Evolutionary conservation across 108 stramenopile genomes (phyloP), one percentile per base, ranked within the genome.

Genomic region (Fragilaria crotonensis): DNA sequence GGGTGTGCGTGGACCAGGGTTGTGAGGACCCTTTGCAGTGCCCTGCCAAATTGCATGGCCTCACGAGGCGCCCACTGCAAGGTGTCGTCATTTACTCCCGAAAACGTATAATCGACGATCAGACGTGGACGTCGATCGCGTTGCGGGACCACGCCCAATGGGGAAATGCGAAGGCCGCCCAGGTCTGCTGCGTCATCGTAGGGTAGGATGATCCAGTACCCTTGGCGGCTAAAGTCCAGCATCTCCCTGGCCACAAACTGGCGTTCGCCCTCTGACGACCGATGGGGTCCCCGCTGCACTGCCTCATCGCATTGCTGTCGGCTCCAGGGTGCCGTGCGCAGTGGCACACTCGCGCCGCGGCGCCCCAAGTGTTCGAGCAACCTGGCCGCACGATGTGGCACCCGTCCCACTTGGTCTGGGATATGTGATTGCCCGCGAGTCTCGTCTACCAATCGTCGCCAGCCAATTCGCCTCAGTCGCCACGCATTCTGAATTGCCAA

Each of bases 121-220:
- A 51, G 53, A 0, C 55, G 57, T 2, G 63, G 69, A 0, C 69
- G 57, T 54, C 68, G 57, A 3, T 59, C 64, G 0, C 64, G 53
- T 67, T 75, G 74, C 0, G 68, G 68, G 1, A 66, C 63, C 4
- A 70, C 54, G 1, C 68, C 68, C 5, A 60, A 44, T 23, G 74
- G 68, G 30, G 57, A 65, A 25, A 70, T 22, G 0, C 52, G 55
- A 17, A 73, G 52, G 11, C 44, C 33, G 23, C 48, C 20, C 4
- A 64, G 48, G n/a, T 58, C 22, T 27, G 33, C n/a, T n/a, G 59
- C 51, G 9, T 50, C 28, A 23, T 18, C 19, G 26, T 50, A 57
- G 1, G 69, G 69, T 5, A 70, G 57, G 20, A 70, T 27, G 2
- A 52, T 50, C 71, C 71, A 72, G 19, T 44, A 17, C 17, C 17